Evolutionary conservation across 208 protist species (phyloP), one percentile per base, ranked within the genome.

Genomic region (Tritrichomonas musculus): DNA sequence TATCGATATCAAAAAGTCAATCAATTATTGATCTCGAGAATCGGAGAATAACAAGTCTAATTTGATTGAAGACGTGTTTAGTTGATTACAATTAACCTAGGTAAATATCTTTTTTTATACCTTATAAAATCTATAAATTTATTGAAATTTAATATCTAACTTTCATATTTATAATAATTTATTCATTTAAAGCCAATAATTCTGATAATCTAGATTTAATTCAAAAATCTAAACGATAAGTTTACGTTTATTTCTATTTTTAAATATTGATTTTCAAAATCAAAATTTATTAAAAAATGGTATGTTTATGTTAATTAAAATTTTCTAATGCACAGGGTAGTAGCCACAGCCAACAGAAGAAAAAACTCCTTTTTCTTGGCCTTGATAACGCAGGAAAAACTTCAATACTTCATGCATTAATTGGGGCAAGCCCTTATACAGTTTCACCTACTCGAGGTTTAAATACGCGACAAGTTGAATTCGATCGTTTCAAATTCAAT

Each of bases 381-480:
- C 95, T 98, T 25, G 97, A 98, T 95, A 97, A 98, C 93, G 98
- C 98, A 0, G 99, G 99, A 39, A 99, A 99, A 95, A 99, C 98
- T 2, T 99, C 98, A 0, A 98, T 99, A 64, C 95, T 99, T 36
- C 99, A 99, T 94, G 97, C 97, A 93, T 98, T 99, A 94, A 99
- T 98, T 94, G 97, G 97, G 25, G 98, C 99, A 94, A 97, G 99
- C 94, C 99, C 98, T 22, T 97, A 97, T 93, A 97, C 94, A 11
- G 99, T 99, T 93, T 97, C 96, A 72, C 98, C 99, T 0, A 99
- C 99, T 13, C 94, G 99, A 0, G 99, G 99, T 14, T 99, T 99
- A 94, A 99, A 99, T 94, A 99, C 99, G 93, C 97, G 98, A 49
- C 98, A 98, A 13, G 96, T 99, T 39, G 97, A 97, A 80, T 49